phyloP scores from a whole-genome alignment of 257 asterid species.

The Solanum ahanhuiri region DNA sequence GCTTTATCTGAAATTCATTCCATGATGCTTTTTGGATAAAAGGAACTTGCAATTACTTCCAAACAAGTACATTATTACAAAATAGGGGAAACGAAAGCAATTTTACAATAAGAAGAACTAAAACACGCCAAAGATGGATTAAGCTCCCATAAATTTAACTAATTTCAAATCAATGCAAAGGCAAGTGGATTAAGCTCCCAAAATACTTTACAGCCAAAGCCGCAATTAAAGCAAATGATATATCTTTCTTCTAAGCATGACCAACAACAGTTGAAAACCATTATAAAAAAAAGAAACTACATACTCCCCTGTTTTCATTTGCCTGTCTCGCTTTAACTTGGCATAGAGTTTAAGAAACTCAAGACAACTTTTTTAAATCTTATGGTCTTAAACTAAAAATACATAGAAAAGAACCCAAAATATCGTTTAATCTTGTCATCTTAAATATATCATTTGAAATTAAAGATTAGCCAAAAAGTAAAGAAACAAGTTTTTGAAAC shows the following conservation, averaged over 20 bases:
- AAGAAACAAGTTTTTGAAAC: too few relatives aligned
- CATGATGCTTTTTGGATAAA: not conserved
- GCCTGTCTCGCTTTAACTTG: not conserved
- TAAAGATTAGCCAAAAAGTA: too few relatives aligned
- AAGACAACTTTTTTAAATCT: not conserved
- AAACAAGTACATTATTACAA: not conserved
- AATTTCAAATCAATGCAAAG: not conserved
- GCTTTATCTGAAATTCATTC: not conserved
- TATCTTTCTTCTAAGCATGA: not conserved
- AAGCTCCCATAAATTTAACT: not conserved
- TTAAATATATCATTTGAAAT: not conserved
- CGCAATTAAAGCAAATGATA: not conserved
- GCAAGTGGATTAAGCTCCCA: not conserved
- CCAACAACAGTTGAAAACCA: not conserved
- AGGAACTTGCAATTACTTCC: not conserved
- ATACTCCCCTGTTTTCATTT: not conserved
- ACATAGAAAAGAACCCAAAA: not conserved
- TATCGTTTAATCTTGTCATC: not conserved
- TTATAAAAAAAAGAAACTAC: not conserved
- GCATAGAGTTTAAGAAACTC: not conserved
- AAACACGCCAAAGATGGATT: not conserved
- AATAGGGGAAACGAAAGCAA: not conserved
- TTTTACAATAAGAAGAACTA: not conserved
- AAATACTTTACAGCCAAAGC: not conserved
- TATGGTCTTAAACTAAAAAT: not conserved